Conservation (phyloP, 2,329 filamentous ascomycete genomes). For the Karstenula rhodostoma region DNA sequence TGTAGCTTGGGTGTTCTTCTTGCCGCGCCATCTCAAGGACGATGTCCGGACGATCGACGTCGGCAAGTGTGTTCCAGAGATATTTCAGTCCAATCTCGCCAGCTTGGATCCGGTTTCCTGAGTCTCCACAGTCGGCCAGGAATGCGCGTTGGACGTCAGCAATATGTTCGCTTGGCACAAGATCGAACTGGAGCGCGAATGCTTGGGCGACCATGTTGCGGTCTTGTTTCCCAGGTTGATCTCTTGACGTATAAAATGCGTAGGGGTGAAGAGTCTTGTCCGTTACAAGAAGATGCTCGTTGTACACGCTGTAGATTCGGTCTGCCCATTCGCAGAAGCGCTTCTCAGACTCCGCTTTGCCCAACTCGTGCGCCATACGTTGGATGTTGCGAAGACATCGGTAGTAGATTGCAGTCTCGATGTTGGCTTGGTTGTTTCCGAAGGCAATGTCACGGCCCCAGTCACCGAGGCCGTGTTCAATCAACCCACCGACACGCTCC, state of each 20-base stretch:
- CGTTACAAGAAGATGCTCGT: slow-evolving; percentile 27
- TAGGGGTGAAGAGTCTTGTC: slow-evolving; percentile 42
- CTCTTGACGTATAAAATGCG: slow-evolving; percentile 51
- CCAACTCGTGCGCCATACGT: slow-evolving; percentile 44
- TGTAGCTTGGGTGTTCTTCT: slow-evolving; percentile 59
- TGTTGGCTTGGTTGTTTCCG: slow-evolving; percentile 56
- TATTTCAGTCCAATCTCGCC: slow-evolving; percentile 56
- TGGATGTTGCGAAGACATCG: slow-evolving; percentile 49
- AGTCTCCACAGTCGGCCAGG: slow-evolving; percentile 32
- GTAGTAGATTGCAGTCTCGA: slow-evolving; percentile 56
- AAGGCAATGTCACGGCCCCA: slow-evolving; percentile 56
- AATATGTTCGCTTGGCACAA: slow-evolving; percentile 37
- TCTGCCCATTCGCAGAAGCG: slow-evolving; percentile 32
- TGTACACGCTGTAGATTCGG: slow-evolving; percentile 31
- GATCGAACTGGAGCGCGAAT: slow-evolving; percentile 47
- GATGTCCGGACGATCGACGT: slow-evolving; percentile 44
- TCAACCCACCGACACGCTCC: slow-evolving; percentile 52
- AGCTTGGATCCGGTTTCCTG: slow-evolving; percentile 46
- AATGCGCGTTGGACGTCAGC: slow-evolving; percentile 40
- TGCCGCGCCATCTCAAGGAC: slow-evolving; percentile 54
- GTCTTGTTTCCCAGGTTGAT: slow-evolving; percentile 43
- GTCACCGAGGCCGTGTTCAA: slow-evolving; percentile 55
- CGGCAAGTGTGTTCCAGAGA: slow-evolving; percentile 53
- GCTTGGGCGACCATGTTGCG: slow-evolving; percentile 53
- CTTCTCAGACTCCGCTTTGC: slow-evolving; percentile 18